Evolutionary conservation across 2,329 filamentous ascomycete genomes (phyloP), one percentile per base, ranked within the genome.

Genomic region (Coniochaeta ligniaria): DNA sequence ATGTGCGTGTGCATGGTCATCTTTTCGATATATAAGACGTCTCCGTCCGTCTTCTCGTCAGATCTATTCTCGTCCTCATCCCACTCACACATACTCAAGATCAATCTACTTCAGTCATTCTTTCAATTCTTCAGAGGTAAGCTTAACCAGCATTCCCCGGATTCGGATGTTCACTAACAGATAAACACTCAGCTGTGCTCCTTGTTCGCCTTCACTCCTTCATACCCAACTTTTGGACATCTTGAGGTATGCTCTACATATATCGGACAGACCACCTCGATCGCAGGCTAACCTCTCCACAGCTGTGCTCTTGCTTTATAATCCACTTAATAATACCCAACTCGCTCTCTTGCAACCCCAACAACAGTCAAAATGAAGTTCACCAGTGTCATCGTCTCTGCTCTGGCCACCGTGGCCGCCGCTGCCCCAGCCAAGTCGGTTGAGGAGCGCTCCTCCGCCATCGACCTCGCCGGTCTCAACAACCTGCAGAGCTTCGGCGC

Each of bases 91-190:
- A 65, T 64, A 65, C 68, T 64, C 63, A 60, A 72, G 54, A 68
- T 67, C 69, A 66, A 67, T 65, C 64, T 70, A 68, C 68, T 71
- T 73, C 72, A 70, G 69, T 74, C 74, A 74, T 76, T 78, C 75
- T 72, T 75, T 78, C 72, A 75, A 72, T 75, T 78, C 72, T 76
- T 73, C 73, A 76, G 77, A 80, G 77, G 77, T 78, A 69, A 71
- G 73, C 58, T 55, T 57, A 16, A 59, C 16, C 56, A 57, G 50
- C 22, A 11, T 52, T 26, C 22, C 17, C 6, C 6, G 24, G 6
- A 33, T 12, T 33, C 35, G 52, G 8, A 20, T 14, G 22, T 57
- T 38, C 31, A 57, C 54, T 57, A 57, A 57, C 54, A 35, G 26
- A 14, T 22, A n/a, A 22, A 24, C 22, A 24, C 60, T 62, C 64